phyloP scores from a whole-genome alignment of 2,329 filamentous ascomycete genomes.

The Apiospora saccharicola region DNA sequence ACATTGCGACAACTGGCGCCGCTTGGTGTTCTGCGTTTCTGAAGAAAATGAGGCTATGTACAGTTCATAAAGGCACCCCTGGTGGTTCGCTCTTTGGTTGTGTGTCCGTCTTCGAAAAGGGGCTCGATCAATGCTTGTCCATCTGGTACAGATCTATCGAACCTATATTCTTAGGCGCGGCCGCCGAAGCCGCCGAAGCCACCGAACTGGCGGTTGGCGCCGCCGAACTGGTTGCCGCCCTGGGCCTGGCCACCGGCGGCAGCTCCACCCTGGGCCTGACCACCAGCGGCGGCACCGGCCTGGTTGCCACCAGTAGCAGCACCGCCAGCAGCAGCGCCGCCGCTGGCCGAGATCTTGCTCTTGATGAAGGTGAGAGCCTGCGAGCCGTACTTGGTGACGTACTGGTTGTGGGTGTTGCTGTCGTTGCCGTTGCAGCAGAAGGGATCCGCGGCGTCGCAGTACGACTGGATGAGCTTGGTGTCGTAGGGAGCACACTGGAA shows the following conservation, averaged over 20 bases:
- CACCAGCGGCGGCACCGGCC: neutral
- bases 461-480: conserved; percentile 64
- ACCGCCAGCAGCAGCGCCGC: neutral
- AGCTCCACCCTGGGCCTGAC: no score
- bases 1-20: conserved; percentile 2
- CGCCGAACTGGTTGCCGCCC: neutral
- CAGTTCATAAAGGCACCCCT: conserved; percentile 1
- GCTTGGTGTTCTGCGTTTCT: neutral
- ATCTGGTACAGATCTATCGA: neutral
- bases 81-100: neutral
- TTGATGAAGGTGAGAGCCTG: conserved; percentile 68
- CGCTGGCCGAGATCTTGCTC: conserved; percentile 35
- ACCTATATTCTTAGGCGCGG: neutral
- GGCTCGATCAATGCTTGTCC: neutral
- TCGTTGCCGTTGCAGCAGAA: conserved; percentile 73
- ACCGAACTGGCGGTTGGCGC: conserved; percentile 4
- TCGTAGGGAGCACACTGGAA: conserved; percentile 62
- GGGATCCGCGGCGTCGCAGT: conserved; percentile 69
- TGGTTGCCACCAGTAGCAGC: neutral
- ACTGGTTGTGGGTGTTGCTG: conserved; percentile 66
- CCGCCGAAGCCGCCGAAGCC: neutral
- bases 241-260: neutral
- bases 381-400: conserved; percentile 67
- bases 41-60: conserved; percentile 21
- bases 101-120: neutral